Percentiles rank a stretch among this genome's conserved stretches.
Evolutionary conservation across 352 stramenopile species (phyloP).

Genomic region (Globisporangium solare): DNA sequence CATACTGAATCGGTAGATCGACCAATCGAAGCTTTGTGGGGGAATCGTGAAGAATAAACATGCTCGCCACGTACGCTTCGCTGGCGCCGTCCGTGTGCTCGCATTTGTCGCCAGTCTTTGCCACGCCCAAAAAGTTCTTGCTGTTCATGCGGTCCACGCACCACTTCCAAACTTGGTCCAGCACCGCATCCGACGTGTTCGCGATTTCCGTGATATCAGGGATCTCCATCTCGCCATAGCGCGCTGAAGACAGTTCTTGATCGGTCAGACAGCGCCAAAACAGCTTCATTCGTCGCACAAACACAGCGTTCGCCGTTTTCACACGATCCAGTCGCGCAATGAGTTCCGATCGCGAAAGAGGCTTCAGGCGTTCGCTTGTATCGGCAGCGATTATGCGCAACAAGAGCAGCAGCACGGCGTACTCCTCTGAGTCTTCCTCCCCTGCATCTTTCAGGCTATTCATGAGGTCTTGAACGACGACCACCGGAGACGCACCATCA

Average conservation of each 20-base stretch:
- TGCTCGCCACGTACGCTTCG: constrained; percentile 83
- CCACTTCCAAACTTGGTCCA: constrained; percentile 81
- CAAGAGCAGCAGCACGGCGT: constrained; percentile 47
- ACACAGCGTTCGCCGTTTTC: constrained; percentile 40
- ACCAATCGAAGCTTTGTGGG: constrained; percentile 56
- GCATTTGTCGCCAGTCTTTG: constrained; percentile 72
- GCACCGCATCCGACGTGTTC: constrained; percentile 41
- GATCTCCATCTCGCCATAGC: constrained; percentile 23
- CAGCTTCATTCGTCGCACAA: constrained; percentile 84
- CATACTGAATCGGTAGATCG: constrained; percentile 80
- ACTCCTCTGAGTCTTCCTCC: constrained; percentile 36
- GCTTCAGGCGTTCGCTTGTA: constrained; percentile 57
- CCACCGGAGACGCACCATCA: neutral
- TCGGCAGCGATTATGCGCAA: constrained; percentile 51
- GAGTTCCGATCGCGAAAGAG: constrained; percentile 34
- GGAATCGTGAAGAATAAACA: constrained; percentile 83
- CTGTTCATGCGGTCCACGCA: constrained; percentile 81
- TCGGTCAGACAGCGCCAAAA: constrained; percentile 68
- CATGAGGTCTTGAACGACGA: constrained; percentile 27
- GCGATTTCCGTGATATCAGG: constrained; percentile 57
- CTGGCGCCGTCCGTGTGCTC: constrained; percentile 83
- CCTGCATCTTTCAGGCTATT: constrained; percentile 23
- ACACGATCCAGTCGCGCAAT: constrained; percentile 37
- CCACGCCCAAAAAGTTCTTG: constrained; percentile 65
- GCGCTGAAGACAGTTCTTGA: constrained; percentile 20